Conservation (phyloP, 2,329 filamentous ascomycete genomes). For the Paracoccidioides brasiliensis region DNA sequence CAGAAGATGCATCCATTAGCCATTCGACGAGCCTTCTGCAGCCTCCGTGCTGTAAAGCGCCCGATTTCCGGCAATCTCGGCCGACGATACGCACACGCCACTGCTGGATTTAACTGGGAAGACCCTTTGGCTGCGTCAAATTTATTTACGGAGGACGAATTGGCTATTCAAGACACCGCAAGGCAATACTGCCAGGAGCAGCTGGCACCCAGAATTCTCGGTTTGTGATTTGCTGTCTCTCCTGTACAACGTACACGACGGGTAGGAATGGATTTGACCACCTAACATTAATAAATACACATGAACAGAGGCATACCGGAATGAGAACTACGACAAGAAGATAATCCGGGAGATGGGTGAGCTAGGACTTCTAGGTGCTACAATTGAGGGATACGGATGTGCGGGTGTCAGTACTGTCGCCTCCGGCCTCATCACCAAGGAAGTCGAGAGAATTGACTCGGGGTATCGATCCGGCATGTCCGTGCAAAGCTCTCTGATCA, state of each 20-base stretch:
- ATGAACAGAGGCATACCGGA: constrained; percentile 61
- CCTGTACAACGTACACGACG: not conserved
- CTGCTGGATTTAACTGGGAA: constrained; percentile 65
- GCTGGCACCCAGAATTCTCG: constrained; percentile 70
- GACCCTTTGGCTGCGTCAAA: constrained; percentile 67
- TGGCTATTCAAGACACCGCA: constrained; percentile 79
- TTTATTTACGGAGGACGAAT: constrained; percentile 77
- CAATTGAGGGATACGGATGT: constrained; percentile 76
- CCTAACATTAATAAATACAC: not conserved
- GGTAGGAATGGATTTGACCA: not conserved
- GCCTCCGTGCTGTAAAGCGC: not conserved
- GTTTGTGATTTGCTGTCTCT: constrained; percentile 38
- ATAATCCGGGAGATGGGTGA: constrained; percentile 89
- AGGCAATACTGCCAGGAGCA: constrained; percentile 89
- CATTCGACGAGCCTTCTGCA: constrained; percentile 4
- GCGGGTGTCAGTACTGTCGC: constrained; percentile 79
- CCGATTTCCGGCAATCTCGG: constrained; percentile 1
- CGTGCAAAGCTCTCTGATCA: constrained; percentile 82
- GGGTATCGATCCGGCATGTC: constrained; percentile 89
- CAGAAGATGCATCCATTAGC: constrained; percentile 7
- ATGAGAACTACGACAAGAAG: constrained; percentile 73
- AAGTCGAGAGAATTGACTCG: constrained; percentile 81
- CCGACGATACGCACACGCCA: constrained; percentile 2
- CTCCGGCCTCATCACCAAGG: constrained; percentile 77
- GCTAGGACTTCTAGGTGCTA: constrained; percentile 74